Base-by-base conservation (phyloP, 805 yeast species). In the Candida arabinofermentans region DNA sequence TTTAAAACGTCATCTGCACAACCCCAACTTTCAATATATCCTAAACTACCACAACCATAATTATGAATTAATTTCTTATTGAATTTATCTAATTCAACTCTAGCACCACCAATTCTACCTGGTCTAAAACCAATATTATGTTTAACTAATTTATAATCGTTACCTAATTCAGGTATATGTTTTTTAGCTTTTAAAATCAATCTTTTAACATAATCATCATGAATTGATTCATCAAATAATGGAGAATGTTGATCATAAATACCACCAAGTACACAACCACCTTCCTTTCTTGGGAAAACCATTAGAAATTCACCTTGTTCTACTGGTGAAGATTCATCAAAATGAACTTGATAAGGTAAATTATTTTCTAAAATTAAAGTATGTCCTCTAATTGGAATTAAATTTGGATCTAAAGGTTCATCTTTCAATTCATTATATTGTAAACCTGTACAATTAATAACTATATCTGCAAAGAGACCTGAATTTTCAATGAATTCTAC, bases 11-110 rank as follows among this genome's bases (percentile, higher is more conserved):
- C 66, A 17, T 52, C 40, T 3, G 77, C 86, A 27, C 74, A 70
- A 14, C 88, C 87, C 50, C 77, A 76, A 8, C 83, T 75, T 34
- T 79, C 62, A 50, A 83, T 86, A 51, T 70, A 83, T 1, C 89
- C 89, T 66, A 75, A 68, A 2, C 86, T 86, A 8, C 83, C 88
- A 30, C 81, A 75, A 5, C 90, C 90, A 54, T 83, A 83, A 26
- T 79, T 81, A 54, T 82, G 78, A 13, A 83, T 63, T 9, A 81
- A 32, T n/a, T 38, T 41, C n/a, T 42, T 21, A 27, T 48, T 27
- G 1, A 3, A n/a, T 1, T 39, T 21, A 39, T 65, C 69, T 13
- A 48, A 27, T 26, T 72, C 72, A 3, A 79, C 58, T 38, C 79
- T 64, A 9, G 74, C 60, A 0, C 88, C 89, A 8, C 75, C 77